Evolutionary conservation across 129 eudicot species (phyloP), one percentile per base, ranked within the genome.

Genomic region (Smallanthus sonchifolius): DNA sequence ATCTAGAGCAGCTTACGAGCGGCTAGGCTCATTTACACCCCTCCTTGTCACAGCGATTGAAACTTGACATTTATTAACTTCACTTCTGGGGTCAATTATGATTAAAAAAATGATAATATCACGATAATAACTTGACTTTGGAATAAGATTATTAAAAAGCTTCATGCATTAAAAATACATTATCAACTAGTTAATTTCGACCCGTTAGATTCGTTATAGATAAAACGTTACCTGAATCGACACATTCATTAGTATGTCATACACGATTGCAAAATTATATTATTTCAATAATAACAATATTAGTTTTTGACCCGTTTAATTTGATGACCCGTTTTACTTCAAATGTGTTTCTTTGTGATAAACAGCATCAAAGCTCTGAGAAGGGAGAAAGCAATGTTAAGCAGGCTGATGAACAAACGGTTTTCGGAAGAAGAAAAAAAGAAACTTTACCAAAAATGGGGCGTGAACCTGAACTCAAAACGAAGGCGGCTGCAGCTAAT

Each of bases 291-390:
- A 24, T 28, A 24, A 9, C 0, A 56, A 17, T 7, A 24, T 56
- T 8, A 24, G 10, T 54, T 8, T 54, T 48, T 2, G 11, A 3
- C 11, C 10, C 30, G 28, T 17, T n/a, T 51, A n/a, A n/a, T n/a
- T n/a, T n/a, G 32, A 17, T 8, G 20, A 17, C 52, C 14, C 30
- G 28, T 17, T n/a, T 51, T 24, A 3, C 10, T 51, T 65, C 1
- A 37, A 63, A 48, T 14, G 5, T 55, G 10, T 55, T 57, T 39
- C 20, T 64, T 52, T 70, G 59, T 65, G 75, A 63, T 35, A 19
- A 30, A 76, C 90, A 94, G 99, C 89, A 75, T 86, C 71, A 94
- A 87, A 82, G 89, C 94, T 47, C 94, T 94, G 43, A 75, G 88
- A 13, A 84, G 89, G 14, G 99, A 94, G 89, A 87, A 90, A 76